phyloP scores from a whole-genome alignment of 331 rosid species.

The Malus hybrid region DNA sequence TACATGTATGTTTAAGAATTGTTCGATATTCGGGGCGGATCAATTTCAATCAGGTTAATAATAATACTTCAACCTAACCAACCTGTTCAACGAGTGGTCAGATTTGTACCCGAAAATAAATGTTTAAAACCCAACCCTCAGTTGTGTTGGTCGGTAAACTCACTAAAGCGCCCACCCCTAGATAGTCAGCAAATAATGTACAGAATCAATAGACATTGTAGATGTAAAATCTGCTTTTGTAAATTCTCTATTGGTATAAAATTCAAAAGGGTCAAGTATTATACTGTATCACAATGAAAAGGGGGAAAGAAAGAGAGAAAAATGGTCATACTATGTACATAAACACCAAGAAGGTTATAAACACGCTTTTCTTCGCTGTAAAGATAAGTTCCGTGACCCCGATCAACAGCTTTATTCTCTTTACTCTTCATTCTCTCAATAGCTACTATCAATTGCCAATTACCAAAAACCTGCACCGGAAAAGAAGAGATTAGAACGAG shows the following conservation, averaged over 20 bases:
- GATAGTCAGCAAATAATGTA: background rate
- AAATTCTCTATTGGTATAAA: background rate
- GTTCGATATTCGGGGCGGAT: too few relatives aligned
- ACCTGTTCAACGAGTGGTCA: too few relatives aligned
- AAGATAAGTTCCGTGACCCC: background rate
- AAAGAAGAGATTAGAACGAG: background rate
- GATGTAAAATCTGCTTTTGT: background rate
- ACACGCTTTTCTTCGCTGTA: background rate
- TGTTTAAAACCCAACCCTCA: too few relatives aligned
- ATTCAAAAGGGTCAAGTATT: background rate
- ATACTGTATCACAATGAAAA: background rate
- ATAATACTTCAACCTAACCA: too few relatives aligned
- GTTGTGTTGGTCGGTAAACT: too few relatives aligned
- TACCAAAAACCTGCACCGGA: background rate
- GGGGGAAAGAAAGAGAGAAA: background rate
- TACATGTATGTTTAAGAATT: too few relatives aligned
- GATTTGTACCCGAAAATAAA: too few relatives aligned
- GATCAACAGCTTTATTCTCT: constrained; percentile 4
- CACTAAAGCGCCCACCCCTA: too few relatives aligned
- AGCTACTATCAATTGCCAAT: constrained; percentile 2
- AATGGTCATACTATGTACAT: background rate
- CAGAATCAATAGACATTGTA: background rate
- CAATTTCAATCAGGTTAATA: too few relatives aligned
- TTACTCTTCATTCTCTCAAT: background rate
- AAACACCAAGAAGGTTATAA: background rate